Percentiles rank a stretch among this genome's conserved stretches.
These are phyloP conservation scores for Macrotyloma uniflorum DNA, from an alignment of 306 rosid genomes.

Conservation along the genomic window DNA sequence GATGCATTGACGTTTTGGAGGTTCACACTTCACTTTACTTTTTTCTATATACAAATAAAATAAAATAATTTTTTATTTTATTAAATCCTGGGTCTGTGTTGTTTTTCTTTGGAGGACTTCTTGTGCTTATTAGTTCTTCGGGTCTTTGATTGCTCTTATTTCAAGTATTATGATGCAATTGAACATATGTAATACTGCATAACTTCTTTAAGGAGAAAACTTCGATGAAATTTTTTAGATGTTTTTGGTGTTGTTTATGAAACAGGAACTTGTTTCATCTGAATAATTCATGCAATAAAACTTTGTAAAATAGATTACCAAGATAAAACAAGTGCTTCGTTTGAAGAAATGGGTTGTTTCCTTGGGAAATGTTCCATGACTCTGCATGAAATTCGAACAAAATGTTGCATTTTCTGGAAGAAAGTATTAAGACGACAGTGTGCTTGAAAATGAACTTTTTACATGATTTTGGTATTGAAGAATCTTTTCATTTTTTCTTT, in stretches of 20 bases:
- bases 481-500: neutral
- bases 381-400: neutral
- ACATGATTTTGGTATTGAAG: neutral
- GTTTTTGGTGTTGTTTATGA: neutral
- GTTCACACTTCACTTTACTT: constrained; percentile 42
- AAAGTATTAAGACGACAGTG: neutral
- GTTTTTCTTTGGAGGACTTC: neutral
- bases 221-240: neutral
- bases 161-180: constrained; percentile 10
- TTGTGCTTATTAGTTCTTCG: neutral
- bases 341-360: neutral
- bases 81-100: neutral
- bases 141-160: neutral
- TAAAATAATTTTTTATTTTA: too few relatives aligned
- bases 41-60: neutral
- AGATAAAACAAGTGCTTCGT: neutral
- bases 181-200: neutral
- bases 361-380: neutral
- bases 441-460: neutral
- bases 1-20: constrained; percentile 87
- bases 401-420: neutral
- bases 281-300: neutral
- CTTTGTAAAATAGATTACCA: too few relatives aligned
- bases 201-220: neutral
- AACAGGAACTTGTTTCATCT: neutral